Percentiles rank a stretch among this genome's conserved stretches.
phyloP scores from a whole-genome alignment of 106 monocot genomes.

The Narthecium ossifragum region DNA sequence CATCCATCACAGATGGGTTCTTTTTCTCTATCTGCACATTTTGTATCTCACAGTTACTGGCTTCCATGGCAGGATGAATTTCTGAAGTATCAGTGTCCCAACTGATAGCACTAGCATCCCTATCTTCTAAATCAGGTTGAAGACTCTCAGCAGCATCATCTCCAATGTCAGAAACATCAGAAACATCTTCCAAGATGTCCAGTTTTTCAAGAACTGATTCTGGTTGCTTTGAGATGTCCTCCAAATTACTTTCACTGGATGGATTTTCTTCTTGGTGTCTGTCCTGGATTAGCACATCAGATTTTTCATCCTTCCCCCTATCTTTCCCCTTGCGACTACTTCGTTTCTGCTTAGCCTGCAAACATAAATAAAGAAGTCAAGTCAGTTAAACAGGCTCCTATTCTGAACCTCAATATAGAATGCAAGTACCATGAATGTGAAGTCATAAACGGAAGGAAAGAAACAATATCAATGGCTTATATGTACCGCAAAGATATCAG shows the following conservation, averaged over 20 bases:
- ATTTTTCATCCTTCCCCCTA: conserved; percentile 56
- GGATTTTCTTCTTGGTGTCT: conserved; percentile 20
- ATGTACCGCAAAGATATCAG: no score
- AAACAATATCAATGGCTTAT: no score
- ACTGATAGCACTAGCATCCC: conserved; percentile 30
- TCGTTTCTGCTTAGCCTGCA: conserved; percentile 61
- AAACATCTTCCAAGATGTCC: conserved; percentile 27
- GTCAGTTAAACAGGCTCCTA: no score
- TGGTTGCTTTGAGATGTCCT: conserved; percentile 25
- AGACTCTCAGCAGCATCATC: conserved; percentile 46
- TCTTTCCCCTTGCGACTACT: conserved; percentile 74
- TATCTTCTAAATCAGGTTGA: conserved; percentile 55
- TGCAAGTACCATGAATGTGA: no score
- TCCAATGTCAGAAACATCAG: conserved; percentile 57
- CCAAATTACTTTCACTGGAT: conserved; percentile 23
- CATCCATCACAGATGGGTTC: conserved; percentile 43
- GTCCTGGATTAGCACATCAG: conserved; percentile 22
- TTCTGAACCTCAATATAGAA: no score
- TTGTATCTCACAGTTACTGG: conserved; percentile 22
- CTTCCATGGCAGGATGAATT: conserved; percentile 22
- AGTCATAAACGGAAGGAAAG: no score
- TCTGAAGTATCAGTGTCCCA: conserved; percentile 72
- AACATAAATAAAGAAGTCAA: conserved; percentile 1
- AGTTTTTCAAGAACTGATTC: conserved; percentile 23
- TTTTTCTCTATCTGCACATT: conserved; percentile 43